Evolutionary conservation across 2,329 filamentous ascomycete genomes (phyloP).

Genomic region (Pseudovirgaria hyperparasitica): DNA sequence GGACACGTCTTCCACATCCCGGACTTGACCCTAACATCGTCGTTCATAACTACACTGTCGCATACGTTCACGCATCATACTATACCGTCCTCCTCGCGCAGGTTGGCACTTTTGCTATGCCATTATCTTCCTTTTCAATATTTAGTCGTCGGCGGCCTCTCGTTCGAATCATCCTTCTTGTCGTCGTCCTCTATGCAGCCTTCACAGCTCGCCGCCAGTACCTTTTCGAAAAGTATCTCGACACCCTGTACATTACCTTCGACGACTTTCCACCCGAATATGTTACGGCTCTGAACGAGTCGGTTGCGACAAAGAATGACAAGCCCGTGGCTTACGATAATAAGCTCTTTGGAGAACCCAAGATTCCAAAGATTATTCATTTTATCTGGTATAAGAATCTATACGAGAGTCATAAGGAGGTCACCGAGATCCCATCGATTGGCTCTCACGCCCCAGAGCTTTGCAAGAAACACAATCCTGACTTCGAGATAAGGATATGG

Average conservation of each 20-base stretch:
- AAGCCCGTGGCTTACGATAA: conserved; percentile 7
- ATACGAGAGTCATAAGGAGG: conserved; percentile 5
- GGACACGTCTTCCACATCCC: too few relatives aligned
- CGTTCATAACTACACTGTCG: too few relatives aligned
- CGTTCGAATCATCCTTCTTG: conserved; percentile 1
- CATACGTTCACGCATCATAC: too few relatives aligned
- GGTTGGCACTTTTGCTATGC: too few relatives aligned
- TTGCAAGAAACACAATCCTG: conserved; percentile 9
- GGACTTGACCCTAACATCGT: too few relatives aligned
- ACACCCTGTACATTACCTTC: conserved; percentile 5
- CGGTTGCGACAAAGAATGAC: conserved; percentile 3
- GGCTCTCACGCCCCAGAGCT: conserved; percentile 9
- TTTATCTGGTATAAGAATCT: conserved; percentile 10
- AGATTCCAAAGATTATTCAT: conserved; percentile 8
- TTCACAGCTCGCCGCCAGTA: conserved; percentile 5
- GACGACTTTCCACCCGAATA: conserved; percentile 7
- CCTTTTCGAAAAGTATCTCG: conserved; percentile 6
- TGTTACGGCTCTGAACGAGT: conserved; percentile 6
- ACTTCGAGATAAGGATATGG: conserved; percentile 11
- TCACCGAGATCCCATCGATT: conserved; percentile 5
- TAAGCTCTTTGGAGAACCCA: conserved; percentile 3
- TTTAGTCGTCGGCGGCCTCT: conserved; percentile 1
- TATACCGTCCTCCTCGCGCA: too few relatives aligned
- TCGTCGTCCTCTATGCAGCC: conserved; percentile 4
- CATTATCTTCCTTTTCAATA: too few relatives aligned